Evolutionary conservation across 257 asterid genomes (phyloP).

Genomic region (Echium plantagineum): DNA sequence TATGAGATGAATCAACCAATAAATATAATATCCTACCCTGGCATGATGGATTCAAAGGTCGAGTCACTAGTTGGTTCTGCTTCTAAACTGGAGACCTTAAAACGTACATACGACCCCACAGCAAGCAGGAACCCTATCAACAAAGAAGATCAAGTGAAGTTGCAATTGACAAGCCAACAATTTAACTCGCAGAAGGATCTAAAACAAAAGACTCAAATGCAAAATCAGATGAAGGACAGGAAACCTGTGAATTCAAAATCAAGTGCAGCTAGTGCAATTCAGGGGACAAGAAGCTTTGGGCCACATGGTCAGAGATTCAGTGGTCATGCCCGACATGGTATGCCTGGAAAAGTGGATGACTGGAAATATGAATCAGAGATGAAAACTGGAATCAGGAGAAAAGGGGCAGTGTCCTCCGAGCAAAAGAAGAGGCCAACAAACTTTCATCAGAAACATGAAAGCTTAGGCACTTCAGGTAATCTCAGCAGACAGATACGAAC

Average conservation of each 20-base stretch:
- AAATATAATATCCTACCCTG: constrained; percentile 19
- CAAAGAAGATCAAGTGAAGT: constrained; percentile 21
- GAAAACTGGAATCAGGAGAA: constrained; percentile 23
- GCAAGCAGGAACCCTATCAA: constrained; percentile 21
- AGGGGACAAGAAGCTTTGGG: constrained; percentile 23
- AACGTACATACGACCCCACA: constrained; percentile 14
- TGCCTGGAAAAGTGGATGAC: constrained; percentile 24
- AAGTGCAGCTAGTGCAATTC: constrained; percentile 17
- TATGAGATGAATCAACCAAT: constrained; percentile 23
- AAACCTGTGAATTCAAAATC: constrained; percentile 30
- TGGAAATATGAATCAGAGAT: constrained; percentile 39
- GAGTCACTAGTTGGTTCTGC: constrained; percentile 11
- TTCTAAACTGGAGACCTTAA: constrained; percentile 10
- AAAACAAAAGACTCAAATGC: constrained; percentile 21
- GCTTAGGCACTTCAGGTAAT: constrained; percentile 18
- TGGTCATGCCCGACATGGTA: constrained; percentile 17
- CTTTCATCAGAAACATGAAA: constrained; percentile 31
- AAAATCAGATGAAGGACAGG: constrained; percentile 32
- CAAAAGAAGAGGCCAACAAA: constrained; percentile 49
- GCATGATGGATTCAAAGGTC: constrained; percentile 17
- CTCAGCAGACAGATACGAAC: constrained; percentile 4
- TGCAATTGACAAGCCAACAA: constrained; percentile 22
- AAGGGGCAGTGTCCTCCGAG: constrained; percentile 28
- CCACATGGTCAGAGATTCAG: constrained; percentile 21
- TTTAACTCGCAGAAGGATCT: constrained; percentile 20